Evolutionary conservation across 495 filamentous ascomycete genomes (phyloP).

Genomic region (Penicillium cosmopolitanum): DNA sequence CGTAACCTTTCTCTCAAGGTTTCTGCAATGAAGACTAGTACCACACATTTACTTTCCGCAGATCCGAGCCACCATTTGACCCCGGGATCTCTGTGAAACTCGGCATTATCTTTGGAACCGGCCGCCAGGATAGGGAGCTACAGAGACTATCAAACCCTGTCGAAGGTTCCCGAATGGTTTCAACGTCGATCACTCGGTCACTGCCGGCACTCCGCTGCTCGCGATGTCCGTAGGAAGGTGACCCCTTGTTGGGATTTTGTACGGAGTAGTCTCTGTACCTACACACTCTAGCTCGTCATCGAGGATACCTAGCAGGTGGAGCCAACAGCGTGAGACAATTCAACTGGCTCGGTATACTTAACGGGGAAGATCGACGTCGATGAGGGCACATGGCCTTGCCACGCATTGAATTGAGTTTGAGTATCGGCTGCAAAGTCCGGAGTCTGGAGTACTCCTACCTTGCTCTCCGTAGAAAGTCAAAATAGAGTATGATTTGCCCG

Average conservation of each 20-base stretch:
- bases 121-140: background rate
- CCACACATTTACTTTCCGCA: too few species aligned
- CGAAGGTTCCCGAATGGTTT: background rate
- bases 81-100: background rate
- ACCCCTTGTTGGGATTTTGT: background rate
- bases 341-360: background rate
- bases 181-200: background rate
- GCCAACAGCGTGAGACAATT: background rate
- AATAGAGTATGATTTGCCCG: background rate
- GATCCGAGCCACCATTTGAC: too few species aligned
- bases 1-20: too few species aligned
- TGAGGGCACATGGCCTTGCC: background rate
- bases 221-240: background rate
- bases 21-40: too few species aligned
- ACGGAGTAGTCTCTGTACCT: too few species aligned
- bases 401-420: background rate
- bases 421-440: background rate
- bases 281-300: too few species aligned
- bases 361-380: background rate
- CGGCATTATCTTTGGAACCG: conserved; percentile 1
- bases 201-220: background rate
- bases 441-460: background rate
- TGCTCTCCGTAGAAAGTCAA: background rate
- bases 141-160: conserved; percentile 3
- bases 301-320: background rate